Conservation (phyloP, 2,329 filamentous ascomycete species). For the Microthyrium microscopicum region DNA sequence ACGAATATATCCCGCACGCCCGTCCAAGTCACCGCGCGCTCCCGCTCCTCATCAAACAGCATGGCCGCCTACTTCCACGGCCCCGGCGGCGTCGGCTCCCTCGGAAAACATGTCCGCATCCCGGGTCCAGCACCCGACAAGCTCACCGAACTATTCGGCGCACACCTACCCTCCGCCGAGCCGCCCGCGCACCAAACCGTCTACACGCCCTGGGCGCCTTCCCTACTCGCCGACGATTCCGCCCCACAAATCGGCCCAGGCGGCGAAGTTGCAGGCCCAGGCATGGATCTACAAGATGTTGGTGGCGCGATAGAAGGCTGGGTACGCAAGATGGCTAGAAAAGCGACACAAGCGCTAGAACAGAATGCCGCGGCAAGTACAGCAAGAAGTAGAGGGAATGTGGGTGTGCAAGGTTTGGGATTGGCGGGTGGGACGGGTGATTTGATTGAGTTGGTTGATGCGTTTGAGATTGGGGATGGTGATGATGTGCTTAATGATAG, state of each 20-base stretch:
- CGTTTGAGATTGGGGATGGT: conserved; percentile 25
- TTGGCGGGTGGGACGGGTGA: conserved; percentile 37
- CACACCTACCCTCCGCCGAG: conserved; percentile 64
- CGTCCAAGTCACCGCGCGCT: conserved; percentile 23
- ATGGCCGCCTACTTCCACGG: conserved; percentile 42
- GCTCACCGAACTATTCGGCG: conserved; percentile 68
- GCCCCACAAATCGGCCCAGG: background rate
- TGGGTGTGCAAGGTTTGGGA: conserved; percentile 8
- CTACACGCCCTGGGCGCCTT: conserved; percentile 23
- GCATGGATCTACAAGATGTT: conserved; percentile 54
- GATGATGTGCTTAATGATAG: conserved; percentile 10
- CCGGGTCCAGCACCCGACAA: conserved; percentile 74
- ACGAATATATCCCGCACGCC: conserved; percentile 12
- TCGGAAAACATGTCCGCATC: conserved; percentile 51
- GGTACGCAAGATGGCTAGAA: conserved; percentile 65
- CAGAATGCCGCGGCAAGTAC: conserved; percentile 13
- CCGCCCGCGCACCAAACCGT: conserved; percentile 40
- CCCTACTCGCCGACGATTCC: conserved; percentile 9
- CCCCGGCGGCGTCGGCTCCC: conserved; percentile 75
- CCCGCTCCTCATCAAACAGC: conserved; percentile 18
- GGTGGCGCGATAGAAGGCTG: conserved; percentile 80
- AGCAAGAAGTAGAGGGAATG: conserved; percentile 7
- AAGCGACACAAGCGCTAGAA: conserved; percentile 27
- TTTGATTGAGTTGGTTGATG: conserved; percentile 55
- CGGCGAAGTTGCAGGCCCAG: conserved; percentile 16